Evolutionary conservation across 441 rosid genomes (phyloP), one percentile per base, ranked within the genome.

Genomic region (Euphorbia neoarborescens): DNA sequence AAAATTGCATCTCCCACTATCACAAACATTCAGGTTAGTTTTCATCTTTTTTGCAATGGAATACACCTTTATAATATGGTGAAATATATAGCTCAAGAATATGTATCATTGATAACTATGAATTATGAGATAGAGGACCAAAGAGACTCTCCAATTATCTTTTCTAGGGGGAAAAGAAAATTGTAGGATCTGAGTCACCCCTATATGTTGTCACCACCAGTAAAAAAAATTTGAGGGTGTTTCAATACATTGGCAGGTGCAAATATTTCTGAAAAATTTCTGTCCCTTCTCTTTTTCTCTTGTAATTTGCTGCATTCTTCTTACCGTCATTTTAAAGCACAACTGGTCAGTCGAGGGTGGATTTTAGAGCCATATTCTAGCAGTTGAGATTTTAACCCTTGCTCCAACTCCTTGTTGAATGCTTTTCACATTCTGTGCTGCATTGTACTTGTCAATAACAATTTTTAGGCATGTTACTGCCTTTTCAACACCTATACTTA

Each of bases 21-120:
- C 75, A 83, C 94, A 51, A 93, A 93, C 81, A 87, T 93, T 74
- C 98, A 93, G 97, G 98, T 93, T 12, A 27, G n/a, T 34, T 66
- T 38, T 68, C 68, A 62, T 65, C 34, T 35, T 19, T 19, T 71
- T 30, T 59, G 42, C 65, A 4, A 17, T 53, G 48, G 48, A 59
- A 42, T 62, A 14, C 50, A 50, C 46, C 17, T 53, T 22, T 28
- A 57, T 63, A 34, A 54, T 64, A 28, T 12, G 25, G 35, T 38
- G 24, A 56, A n/a, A 1, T 40, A 25, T 56, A 30, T 40, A 57
- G 58, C 65, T 0, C 12, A 10, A 20, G 19, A 61, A n/a, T 20
- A 48, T 73, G 35, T 46, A 50, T 46, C 3, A 27, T 66, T 15
- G 14, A 24, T 38, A 32, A 14, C 66, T 38, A 24, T 66, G 27